Conservation (phyloP, 2,329 filamentous ascomycete genomes). For the Phyllosticta paracitricarpa region DNA sequence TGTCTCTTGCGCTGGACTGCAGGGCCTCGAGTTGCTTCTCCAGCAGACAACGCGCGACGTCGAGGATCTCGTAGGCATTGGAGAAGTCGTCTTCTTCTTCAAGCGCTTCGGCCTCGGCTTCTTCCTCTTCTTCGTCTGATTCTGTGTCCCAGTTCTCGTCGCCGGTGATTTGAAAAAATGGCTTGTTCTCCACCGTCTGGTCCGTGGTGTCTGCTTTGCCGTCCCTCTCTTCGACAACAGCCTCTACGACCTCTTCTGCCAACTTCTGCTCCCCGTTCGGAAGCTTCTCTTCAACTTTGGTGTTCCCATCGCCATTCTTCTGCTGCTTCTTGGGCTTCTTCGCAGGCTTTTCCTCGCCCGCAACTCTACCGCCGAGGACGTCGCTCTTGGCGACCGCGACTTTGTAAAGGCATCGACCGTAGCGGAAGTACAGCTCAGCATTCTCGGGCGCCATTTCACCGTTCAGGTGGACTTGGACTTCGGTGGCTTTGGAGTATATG, state of each 20-base stretch:
- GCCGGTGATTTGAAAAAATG: conserved; percentile 83
- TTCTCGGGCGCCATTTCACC: conserved; percentile 87
- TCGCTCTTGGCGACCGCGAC: conserved; percentile 91
- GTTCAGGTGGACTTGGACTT: conserved; percentile 77
- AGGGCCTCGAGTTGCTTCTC: conserved; percentile 44
- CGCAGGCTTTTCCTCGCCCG: conserved; percentile 40
- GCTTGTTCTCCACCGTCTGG: conserved; percentile 50
- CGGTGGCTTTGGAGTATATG: conserved; percentile 71
- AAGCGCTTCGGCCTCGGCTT: conserved; percentile 32
- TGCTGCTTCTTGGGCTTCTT: conserved; percentile 39
- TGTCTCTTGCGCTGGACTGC: conserved; percentile 13
- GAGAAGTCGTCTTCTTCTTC: conserved; percentile 53
- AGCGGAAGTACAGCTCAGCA: conserved; percentile 86
- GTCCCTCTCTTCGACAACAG: conserved; percentile 35
- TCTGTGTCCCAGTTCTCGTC: conserved; percentile 82
- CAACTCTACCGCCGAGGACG: conserved; percentile 75
- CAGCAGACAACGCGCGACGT: conserved; percentile 51
- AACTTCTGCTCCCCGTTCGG: conserved; percentile 29
- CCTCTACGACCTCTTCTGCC: conserved; percentile 31
- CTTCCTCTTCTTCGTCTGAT: conserved; percentile 61
- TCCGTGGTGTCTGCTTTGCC: conserved; percentile 28
- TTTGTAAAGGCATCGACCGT: conserved; percentile 88
- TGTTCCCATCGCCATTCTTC: conserved; percentile 25
- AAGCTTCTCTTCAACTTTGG: conserved; percentile 22
- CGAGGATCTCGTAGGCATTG: conserved; percentile 54